Base-by-base conservation (phyloP, 1,284 basidiomycete genomes). In the Prillingera fragicola region DNA sequence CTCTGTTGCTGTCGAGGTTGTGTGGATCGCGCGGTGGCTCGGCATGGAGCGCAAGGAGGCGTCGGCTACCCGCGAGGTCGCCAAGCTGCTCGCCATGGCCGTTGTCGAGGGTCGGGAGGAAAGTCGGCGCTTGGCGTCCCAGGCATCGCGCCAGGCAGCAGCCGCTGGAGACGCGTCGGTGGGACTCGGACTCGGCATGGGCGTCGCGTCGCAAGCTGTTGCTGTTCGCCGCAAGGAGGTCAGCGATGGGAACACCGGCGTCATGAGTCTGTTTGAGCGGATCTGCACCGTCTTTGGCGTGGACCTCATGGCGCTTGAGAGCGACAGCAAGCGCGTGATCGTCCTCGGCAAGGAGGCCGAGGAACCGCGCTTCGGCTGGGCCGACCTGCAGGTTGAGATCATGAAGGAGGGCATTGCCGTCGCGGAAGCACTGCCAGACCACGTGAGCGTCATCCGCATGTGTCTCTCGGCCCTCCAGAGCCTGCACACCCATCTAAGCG, bases 381-480 rank as follows among this genome's bases (percentile, higher is more conserved):
- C 87, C 1, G 87, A 91, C 62, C 75, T 97, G 36, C 92, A 96
- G 70, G 79, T 94, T 24, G 87, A 87, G 24, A 81, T 94, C 24
- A 77, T 97, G 27, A 81, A 90, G 36, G 92, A 97, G 63, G 87
- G 89, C 0, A 83, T 96, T 25, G 81, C 84, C 0, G 82, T 96
- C 9, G 85, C 88, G 4, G 90, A 97, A 69, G 80, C 87, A 14
- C 72, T 97, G n/a, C 87, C 89, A 34, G 55, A 62, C 39, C 59
- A 58, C 36, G 50, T 50, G 25, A 54, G 56, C 40, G 52, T 63
- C 10, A 49, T 67, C 19, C 50, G 57, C 4, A 45, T 67, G 1
- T 59, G 55, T 14, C 71, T 87, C 19, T 86, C 86, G 3, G 80
- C 87, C 0, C 71, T 94, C 41, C 84, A 81, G 62, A 76, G 77